These are phyloP conservation scores for Podila minutissima DNA, from an alignment of 192 early-diverging fungal species.

Conservation along the genomic window DNA sequence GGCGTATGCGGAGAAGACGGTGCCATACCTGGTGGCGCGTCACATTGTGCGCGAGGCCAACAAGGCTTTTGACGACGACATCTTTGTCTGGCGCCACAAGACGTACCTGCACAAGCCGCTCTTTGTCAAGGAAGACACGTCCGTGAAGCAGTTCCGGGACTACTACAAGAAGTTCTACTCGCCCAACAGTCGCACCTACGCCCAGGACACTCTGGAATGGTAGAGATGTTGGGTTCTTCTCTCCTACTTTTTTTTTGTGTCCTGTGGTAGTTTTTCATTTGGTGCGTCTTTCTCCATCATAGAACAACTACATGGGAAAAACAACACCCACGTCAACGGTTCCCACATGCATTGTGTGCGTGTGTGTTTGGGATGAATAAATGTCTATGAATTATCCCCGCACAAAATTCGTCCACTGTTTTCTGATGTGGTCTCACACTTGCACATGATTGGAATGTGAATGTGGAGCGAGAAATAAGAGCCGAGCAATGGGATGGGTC, in stretches of 20 bases:
- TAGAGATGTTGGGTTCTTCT: not conserved
- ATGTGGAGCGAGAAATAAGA: too few species aligned
- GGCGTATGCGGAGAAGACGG: slow-evolving; percentile 42
- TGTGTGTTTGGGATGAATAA: too few species aligned
- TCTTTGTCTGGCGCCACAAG: slow-evolving; percentile 53
- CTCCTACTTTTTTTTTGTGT: not conserved
- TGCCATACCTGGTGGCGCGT: slow-evolving; percentile 24
- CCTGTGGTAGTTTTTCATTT: too few species aligned
- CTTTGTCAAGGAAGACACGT: slow-evolving; percentile 43
- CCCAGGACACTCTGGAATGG: slow-evolving; percentile 44
- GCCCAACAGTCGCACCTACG: slow-evolving; percentile 49
- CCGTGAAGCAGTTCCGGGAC: slow-evolving; percentile 50
- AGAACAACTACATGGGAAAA: too few species aligned
- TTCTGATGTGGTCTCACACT: too few species aligned
- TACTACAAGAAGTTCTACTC: slow-evolving; percentile 52
- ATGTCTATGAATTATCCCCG: too few species aligned
- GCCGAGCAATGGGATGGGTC: not conserved
- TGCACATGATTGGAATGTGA: not conserved
- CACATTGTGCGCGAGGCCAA: slow-evolving; percentile 45
- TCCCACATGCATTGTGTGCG: too few species aligned
- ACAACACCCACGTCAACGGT: too few species aligned
- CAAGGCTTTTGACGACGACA: slow-evolving; percentile 50
- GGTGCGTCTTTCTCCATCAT: too few species aligned
- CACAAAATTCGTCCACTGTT: too few species aligned
- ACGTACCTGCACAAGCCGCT: slow-evolving; percentile 34